phyloP scores from a whole-genome alignment of 2,329 filamentous ascomycete species.

The Penicillium sp. region DNA sequence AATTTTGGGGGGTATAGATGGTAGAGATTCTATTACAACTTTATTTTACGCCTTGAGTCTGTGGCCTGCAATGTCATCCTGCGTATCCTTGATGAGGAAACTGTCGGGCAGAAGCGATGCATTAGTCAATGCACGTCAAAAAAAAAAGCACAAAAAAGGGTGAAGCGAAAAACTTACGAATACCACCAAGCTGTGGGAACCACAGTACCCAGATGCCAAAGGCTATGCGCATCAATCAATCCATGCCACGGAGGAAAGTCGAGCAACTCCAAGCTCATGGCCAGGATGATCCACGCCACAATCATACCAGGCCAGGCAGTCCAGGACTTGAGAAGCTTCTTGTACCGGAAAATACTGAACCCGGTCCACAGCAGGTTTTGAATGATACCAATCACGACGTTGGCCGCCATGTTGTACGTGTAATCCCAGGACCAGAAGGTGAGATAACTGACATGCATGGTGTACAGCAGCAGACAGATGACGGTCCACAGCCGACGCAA shows the following conservation, averaged over 20 bases:
- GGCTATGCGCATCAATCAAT: slow-evolving; percentile 84
- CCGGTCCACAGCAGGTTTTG: slow-evolving; percentile 83
- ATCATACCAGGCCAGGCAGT: slow-evolving; percentile 86
- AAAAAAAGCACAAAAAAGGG: background rate
- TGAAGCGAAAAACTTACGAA: slow-evolving; percentile 63
- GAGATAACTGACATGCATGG: slow-evolving; percentile 76
- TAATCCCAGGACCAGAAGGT: slow-evolving; percentile 90
- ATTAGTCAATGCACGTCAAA: slow-evolving; percentile 9
- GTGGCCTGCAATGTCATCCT: slow-evolving; percentile 73
- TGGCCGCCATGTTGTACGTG: slow-evolving; percentile 96
- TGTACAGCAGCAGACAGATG: slow-evolving; percentile 69
- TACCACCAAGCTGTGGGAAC: slow-evolving; percentile 88
- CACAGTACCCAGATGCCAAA: slow-evolving; percentile 96
- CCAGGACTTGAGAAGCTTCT: slow-evolving; percentile 71
- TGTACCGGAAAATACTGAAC: slow-evolving; percentile 76
- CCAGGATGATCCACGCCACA: slow-evolving; percentile 85
- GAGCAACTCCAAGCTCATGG: slow-evolving; percentile 93
- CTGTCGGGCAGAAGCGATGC: slow-evolving; percentile 47
- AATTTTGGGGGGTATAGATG: slow-evolving; percentile 4
- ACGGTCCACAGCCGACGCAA: slow-evolving; percentile 73
- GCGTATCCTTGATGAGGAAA: slow-evolving; percentile 81
- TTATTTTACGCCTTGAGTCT: slow-evolving; percentile 62
- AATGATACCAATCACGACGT: slow-evolving; percentile 75
- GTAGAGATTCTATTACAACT: background rate
- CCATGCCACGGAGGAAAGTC: slow-evolving; percentile 86